Percentiles rank a stretch among this genome's conserved stretches.
These are phyloP conservation scores for Pichia sp. DNA, from an alignment of 1,139 yeast species.

Conservation along the genomic window DNA sequence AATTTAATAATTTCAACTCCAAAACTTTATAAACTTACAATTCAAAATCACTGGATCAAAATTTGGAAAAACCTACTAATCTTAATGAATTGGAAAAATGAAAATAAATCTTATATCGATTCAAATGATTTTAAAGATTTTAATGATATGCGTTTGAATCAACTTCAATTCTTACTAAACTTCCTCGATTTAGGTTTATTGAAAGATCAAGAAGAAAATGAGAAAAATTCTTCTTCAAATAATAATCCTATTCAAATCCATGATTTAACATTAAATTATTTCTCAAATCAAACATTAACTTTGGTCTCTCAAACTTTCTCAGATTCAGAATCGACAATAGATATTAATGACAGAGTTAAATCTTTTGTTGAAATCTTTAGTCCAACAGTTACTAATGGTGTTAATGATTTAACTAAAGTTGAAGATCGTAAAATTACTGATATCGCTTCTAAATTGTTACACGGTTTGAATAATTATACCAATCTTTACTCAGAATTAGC, in stretches of 20 bases:
- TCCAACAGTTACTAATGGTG: slow-evolving; percentile 43
- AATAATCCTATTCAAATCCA: slow-evolving; percentile 24
- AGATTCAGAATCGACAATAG: slow-evolving; percentile 26
- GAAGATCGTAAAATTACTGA: slow-evolving; percentile 20
- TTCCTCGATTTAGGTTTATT: too few species aligned
- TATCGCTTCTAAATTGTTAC: slow-evolving; percentile 7
- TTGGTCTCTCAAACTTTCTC: neutral
- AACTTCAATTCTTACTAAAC: neutral
- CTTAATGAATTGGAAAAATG: slow-evolving; percentile 49
- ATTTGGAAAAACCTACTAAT: slow-evolving; percentile 42
- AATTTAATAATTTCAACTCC: slow-evolving; percentile 39
- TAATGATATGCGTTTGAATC: slow-evolving; percentile 10
- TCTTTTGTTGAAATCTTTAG: slow-evolving; percentile 49
- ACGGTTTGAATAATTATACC: neutral
- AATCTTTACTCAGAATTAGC: neutral
- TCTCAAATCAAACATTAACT: slow-evolving; percentile 17
- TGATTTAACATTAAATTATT: slow-evolving; percentile 19
- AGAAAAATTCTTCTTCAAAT: neutral
- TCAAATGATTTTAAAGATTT: slow-evolving; percentile 19
- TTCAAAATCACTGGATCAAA: slow-evolving; percentile 23
- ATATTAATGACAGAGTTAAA: slow-evolving; percentile 52
- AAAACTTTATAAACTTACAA: slow-evolving; percentile 37
- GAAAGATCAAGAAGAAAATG: slow-evolving; percentile 2
- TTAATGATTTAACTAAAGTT: slow-evolving; percentile 49
- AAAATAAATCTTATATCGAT: slow-evolving; percentile 23